Conservation (phyloP, 2,329 filamentous ascomycete genomes). For the Diaporthe humulicola region DNA sequence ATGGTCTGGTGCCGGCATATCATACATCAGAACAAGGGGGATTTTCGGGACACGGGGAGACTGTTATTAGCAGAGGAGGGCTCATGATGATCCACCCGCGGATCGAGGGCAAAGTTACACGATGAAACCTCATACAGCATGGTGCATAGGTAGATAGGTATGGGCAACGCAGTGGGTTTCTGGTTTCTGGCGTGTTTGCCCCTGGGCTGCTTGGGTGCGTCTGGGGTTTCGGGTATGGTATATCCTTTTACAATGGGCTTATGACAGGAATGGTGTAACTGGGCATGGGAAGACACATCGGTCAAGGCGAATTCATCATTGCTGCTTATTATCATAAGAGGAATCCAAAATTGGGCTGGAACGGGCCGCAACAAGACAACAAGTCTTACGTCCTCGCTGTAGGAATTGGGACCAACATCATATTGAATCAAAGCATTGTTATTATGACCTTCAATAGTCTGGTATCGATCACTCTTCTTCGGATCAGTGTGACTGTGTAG, state of each 20-base stretch:
- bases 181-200: background rate
- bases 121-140: background rate
- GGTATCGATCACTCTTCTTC: background rate
- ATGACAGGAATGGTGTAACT: slow-evolving; percentile 1
- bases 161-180: background rate
- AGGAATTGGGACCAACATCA: background rate
- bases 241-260: background rate
- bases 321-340: background rate
- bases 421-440: slow-evolving; percentile 3
- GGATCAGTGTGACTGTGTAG: background rate
- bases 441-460: background rate
- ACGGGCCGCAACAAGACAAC: background rate
- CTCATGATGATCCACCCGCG: background rate
- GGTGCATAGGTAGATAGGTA: slow-evolving; percentile 13
- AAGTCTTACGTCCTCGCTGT: background rate
- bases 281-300: slow-evolving; percentile 11
- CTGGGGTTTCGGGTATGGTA: background rate
- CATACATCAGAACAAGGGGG: background rate
- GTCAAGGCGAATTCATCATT: slow-evolving; percentile 8
- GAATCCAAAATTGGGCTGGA: background rate
- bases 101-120: background rate
- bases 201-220: background rate
- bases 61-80: background rate
- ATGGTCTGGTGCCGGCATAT: background rate
- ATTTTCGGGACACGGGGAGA: background rate